Conservation (phyloP, 164 flowering plant species). For the Malania oleifera region DNA sequence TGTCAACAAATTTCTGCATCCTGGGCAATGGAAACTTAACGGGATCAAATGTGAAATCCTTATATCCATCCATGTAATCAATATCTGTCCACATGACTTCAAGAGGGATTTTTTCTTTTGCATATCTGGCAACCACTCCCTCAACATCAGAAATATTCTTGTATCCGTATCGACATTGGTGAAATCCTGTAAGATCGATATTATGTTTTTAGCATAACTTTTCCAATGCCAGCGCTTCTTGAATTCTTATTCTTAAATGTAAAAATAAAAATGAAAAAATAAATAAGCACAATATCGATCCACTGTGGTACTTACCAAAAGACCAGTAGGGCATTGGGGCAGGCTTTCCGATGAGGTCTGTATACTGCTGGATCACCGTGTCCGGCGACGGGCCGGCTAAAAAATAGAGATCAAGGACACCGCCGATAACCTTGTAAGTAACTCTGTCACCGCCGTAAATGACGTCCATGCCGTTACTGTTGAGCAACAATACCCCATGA, state of each 20-base stretch:
- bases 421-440: constrained; percentile 35
- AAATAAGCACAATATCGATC: too few species aligned
- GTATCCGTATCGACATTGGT: constrained; percentile 86
- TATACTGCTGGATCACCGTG: constrained; percentile 29
- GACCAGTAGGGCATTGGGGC: constrained; percentile 47
- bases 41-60: constrained; percentile 84
- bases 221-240: too few species aligned
- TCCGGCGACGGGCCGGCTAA: constrained; percentile 33
- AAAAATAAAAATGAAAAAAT: too few species aligned
- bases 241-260: too few species aligned
- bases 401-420: constrained; percentile 34
- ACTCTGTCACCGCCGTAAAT: constrained; percentile 20
- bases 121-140: constrained; percentile 72
- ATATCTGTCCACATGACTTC: constrained; percentile 95
- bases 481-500: too few species aligned
- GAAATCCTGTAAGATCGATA: constrained; percentile 84
- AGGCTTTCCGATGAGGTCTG: constrained; percentile 34
- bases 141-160: constrained; percentile 51
- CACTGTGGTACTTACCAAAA: constrained; percentile 40
- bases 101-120: constrained; percentile 70
- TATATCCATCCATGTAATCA: constrained; percentile 78
- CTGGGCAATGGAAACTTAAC: constrained; percentile 49
- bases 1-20: constrained; percentile 47
- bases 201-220: too few species aligned
- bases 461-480: constrained; percentile 40